phyloP scores from a whole-genome alignment of 2,329 filamentous ascomycete genomes.

The Claviceps cyperi region DNA sequence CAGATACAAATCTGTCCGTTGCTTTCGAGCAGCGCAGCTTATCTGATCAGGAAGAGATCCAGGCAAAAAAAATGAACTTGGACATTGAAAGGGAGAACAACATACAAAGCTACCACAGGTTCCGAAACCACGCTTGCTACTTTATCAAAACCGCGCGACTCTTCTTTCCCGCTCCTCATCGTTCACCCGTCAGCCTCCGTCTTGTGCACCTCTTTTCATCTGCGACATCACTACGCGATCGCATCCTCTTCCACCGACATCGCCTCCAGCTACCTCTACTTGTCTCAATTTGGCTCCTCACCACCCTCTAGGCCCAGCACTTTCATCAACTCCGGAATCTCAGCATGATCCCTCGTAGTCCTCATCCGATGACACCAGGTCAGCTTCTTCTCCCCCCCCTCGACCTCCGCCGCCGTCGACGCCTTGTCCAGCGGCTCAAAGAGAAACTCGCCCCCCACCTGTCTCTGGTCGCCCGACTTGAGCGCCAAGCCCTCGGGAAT shows the following conservation, averaged over 20 bases:
- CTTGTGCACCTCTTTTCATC: constrained; percentile 20
- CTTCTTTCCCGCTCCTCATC: too few relatives aligned
- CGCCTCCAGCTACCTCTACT: constrained; percentile 32
- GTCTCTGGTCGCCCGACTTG: constrained; percentile 50
- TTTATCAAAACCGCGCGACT: too few relatives aligned
- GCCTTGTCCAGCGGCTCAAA: constrained; percentile 42
- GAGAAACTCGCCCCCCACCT: constrained; percentile 68
- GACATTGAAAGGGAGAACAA: too few relatives aligned
- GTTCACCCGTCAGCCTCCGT: neutral
- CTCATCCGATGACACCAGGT: constrained; percentile 76
- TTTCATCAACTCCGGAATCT: constrained; percentile 51
- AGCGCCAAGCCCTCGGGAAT: constrained; percentile 41
- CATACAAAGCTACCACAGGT: too few relatives aligned
- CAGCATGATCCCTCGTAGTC: constrained; percentile 63
- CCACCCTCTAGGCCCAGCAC: constrained; percentile 42
- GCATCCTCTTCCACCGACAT: constrained; percentile 35
- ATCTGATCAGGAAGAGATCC: too few relatives aligned
- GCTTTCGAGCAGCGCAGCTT: too few relatives aligned
- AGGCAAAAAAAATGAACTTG: too few relatives aligned
- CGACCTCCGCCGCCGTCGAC: constrained; percentile 18
- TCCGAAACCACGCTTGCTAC: too few relatives aligned
- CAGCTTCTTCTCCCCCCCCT: constrained; percentile 41
- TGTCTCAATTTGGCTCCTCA: constrained; percentile 23
- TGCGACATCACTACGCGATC: constrained; percentile 33
- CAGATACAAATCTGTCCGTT: too few relatives aligned